A percentile compares a stretch with the other conserved stretches of the same genome.
Conservation (phyloP, 306 rosid species). For the Glycyrrhiza uralensis region DNA sequence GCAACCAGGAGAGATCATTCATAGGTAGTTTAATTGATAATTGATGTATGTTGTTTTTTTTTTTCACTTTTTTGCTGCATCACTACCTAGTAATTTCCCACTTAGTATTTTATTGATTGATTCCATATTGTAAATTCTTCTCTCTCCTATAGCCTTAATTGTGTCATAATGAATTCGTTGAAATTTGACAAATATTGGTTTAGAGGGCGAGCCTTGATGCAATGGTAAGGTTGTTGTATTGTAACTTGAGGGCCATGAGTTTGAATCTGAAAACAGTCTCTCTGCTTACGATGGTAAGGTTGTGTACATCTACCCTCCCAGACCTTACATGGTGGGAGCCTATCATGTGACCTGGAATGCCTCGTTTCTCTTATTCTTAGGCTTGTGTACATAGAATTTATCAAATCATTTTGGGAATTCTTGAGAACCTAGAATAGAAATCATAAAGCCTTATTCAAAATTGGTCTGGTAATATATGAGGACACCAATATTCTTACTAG, state of each 20-base stretch:
- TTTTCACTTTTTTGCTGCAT: background rate
- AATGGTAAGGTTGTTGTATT: no score
- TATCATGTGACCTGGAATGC: background rate
- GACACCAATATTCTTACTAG: background rate
- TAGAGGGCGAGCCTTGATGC: no score
- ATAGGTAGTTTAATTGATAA: constrained; percentile 18
- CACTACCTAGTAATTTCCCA: background rate
- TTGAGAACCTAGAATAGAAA: background rate
- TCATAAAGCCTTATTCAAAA: background rate
- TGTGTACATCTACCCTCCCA: no score
- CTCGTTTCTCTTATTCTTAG: background rate
- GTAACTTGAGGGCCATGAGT: no score
- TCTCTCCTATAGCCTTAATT: background rate
- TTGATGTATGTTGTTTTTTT: no score
- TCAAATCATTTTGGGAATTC: no score
- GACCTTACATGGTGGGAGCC: no score
- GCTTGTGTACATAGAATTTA: background rate
- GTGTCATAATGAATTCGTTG: background rate
- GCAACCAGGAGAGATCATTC: constrained; percentile 58
- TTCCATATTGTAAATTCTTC: constrained; percentile 39
- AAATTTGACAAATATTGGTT: background rate
- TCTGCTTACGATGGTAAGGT: no score
- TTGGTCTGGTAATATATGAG: background rate
- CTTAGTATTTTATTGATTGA: constrained; percentile 9
- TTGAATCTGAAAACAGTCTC: no score